These are phyloP conservation scores for Colletotrichum sp. DNA, from an alignment of 2,329 filamentous ascomycete genomes.

Conservation along the genomic window DNA sequence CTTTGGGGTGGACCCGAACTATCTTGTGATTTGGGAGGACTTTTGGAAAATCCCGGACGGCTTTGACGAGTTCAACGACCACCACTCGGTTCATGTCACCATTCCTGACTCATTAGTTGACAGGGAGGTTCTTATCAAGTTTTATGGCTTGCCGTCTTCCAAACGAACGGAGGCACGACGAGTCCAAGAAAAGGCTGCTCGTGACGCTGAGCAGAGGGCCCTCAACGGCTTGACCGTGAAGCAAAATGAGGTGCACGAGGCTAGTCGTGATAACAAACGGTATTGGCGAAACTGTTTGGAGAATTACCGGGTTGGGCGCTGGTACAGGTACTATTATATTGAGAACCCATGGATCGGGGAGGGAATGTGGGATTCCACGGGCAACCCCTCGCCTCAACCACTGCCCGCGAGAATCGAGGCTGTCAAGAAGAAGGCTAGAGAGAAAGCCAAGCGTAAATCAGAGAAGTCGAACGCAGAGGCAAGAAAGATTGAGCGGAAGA, in stretches of 20 bases:
- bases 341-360: background rate
- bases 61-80: background rate
- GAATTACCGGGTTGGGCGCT: background rate
- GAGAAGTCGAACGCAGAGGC: background rate
- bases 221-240: background rate
- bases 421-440: background rate
- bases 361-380: background rate
- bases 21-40: background rate
- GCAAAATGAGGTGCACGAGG: background rate
- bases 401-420: background rate
- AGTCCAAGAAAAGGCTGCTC: background rate
- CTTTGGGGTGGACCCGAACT: background rate
- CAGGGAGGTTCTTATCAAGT: background rate
- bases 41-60: background rate
- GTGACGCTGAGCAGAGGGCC: background rate
- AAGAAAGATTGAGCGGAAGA: background rate
- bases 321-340: background rate
- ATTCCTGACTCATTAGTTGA: no score
- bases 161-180: background rate
- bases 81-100: no score
- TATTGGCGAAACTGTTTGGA: background rate
- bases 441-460: background rate
- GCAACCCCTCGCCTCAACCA: background rate
- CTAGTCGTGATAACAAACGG: background rate
- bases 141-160: background rate